These are phyloP conservation scores for Aquilaria agallochum DNA, from an alignment of 441 rosid species.

Conservation along the genomic window DNA sequence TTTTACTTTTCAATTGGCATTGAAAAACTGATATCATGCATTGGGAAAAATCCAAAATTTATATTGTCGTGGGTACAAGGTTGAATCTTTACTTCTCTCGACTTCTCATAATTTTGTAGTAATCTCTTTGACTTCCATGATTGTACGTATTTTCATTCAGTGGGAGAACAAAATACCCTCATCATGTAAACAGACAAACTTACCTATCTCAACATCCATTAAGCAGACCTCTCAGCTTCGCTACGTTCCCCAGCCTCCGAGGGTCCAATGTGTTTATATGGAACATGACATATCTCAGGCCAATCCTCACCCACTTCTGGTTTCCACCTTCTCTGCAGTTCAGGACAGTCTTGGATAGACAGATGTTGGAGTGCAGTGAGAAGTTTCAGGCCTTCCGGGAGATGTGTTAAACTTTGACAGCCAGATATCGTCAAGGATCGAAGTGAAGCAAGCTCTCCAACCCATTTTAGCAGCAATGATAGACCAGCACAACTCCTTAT, in stretches of 20 bases:
- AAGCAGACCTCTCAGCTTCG: too few species aligned
- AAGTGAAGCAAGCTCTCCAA: conserved; percentile 7
- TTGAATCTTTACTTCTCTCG: too few species aligned
- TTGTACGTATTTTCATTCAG: too few species aligned
- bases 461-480: conserved; percentile 6
- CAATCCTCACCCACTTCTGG: conserved; percentile 13
- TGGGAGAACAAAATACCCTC: too few species aligned
- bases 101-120: too few species aligned
- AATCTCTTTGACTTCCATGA: too few species aligned
- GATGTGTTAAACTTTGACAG: conserved; percentile 6
- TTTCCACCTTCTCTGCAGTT: conserved; percentile 13
- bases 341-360: conserved; percentile 22
- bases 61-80: too few species aligned
- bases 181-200: too few species aligned
- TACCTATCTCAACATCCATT: too few species aligned
- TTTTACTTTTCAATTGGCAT: too few species aligned
- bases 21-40: too few species aligned
- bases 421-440: conserved; percentile 15
- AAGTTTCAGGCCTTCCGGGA: conserved; percentile 14
- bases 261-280: conserved; percentile 11
- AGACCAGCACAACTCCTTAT: conserved; percentile 14
- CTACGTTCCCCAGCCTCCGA: not conserved
- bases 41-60: too few species aligned
- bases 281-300: conserved; percentile 17
- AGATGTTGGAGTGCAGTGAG: conserved; percentile 20